Base-by-base conservation (phyloP, 2,329 filamentous ascomycete species). In the Aspergillus ochraceus region DNA sequence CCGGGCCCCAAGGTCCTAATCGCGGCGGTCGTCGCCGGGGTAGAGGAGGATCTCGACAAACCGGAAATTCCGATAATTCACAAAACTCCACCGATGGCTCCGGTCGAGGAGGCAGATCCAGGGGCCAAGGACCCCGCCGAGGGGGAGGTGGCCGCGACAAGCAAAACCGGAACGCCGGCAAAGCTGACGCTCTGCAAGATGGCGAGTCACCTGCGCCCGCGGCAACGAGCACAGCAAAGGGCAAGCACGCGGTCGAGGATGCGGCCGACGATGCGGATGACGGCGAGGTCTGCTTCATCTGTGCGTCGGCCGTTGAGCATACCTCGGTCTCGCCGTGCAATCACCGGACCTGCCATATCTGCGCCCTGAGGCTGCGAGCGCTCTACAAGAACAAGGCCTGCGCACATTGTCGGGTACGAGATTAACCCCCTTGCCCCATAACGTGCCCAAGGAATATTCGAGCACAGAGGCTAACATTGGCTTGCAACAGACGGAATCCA, bases 331-430 rank as follows among this genome's bases (percentile, higher is more conserved):
- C 93, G 32, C 94, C 95, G 20, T 99, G 95, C 79, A 98, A 97
- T 76, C 95, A 99, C 78, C 86, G 91, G 59, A 97, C 94, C 52
- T 99, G 95, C 74, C 95, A 99, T 78, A 97, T 98, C 65, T 99
- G 95, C 76, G 89, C 92, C 10, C 80, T 99, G 67, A 86, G 95
- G 60, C 86, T 98, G 86, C 86, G 95, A 68, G 95, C 94, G 1
- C 80, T 99, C 49, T 99, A 98, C 79, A 98, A 97, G 81, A 96
- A 88, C 61, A 96, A 96, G 76, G 90, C 93, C 65, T 99, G 95
- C 77, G 90, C 93, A n/a, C 93, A 98, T 76, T 99, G 95, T 74
- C 84, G 95, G 71, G 91, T 93, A 83, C 68, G 19, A 42, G 17
- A 42, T 29, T 8, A 29, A 29, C 12, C 39, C 12, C 17, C 12